phyloP scores from a whole-genome alignment of 441 rosid species.

The Arabidopsis hybrid region DNA sequence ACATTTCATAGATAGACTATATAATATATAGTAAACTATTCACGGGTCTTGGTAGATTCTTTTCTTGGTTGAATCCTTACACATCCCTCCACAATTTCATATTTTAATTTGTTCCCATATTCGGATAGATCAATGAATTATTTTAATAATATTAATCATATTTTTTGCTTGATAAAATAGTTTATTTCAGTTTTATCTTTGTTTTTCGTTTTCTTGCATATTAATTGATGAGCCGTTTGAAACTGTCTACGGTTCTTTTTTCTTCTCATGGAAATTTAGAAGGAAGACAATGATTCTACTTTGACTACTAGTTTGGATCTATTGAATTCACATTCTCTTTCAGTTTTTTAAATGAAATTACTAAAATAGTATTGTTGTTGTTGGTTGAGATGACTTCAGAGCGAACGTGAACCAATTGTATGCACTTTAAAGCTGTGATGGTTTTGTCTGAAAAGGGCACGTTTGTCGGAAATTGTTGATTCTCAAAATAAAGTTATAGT shows the following conservation, averaged over 20 bases:
- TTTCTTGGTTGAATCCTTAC: constrained; percentile 8
- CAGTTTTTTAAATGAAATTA: constrained; percentile 14
- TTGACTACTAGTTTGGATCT: constrained; percentile 43
- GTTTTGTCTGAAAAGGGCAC: constrained; percentile 41
- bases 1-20: not conserved
- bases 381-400: constrained; percentile 42
- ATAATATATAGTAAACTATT: constrained; percentile 4
- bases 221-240: constrained; percentile 20
- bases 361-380: constrained; percentile 36
- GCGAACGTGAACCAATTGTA: constrained; percentile 41
- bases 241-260: constrained; percentile 2
- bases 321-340: constrained; percentile 24
- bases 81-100: not conserved
- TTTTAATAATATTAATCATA: not conserved
- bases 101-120: constrained; percentile 4
- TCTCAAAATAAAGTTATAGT: not conserved
- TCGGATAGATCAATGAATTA: not conserved
- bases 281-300: constrained; percentile 24
- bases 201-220: constrained; percentile 29
- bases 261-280: not conserved
- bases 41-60: not conserved
- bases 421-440: constrained; percentile 41
- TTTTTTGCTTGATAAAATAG: not conserved
- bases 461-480: constrained; percentile 38
- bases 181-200: not conserved